Percentiles rank a stretch among this genome's conserved stretches.
These are phyloP conservation scores for Piromyces finnis DNA, from an alignment of 192 early-diverging fungal genomes.

Conservation along the genomic window DNA sequence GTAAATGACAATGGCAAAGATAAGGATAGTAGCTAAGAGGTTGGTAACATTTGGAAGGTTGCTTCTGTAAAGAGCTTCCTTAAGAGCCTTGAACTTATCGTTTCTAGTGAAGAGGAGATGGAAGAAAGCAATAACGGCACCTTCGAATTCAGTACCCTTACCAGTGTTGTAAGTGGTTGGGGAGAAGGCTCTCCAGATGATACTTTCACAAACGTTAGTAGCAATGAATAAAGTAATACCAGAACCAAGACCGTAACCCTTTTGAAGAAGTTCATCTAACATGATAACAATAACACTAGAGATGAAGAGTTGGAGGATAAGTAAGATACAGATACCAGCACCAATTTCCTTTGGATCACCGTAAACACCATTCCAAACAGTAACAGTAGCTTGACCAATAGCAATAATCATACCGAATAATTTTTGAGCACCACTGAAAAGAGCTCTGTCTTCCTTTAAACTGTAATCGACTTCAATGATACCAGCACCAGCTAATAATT, in stretches of 20 bases:
- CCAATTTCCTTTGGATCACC: conserved; percentile 92
- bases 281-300: conserved; percentile 95
- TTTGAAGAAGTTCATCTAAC: conserved; percentile 97
- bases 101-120: conserved; percentile 84
- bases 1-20: conserved; percentile 82
- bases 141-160: conserved; percentile 96
- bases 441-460: conserved; percentile 92
- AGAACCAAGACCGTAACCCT: conserved; percentile 98
- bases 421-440: conserved; percentile 99
- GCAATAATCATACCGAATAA: conserved; percentile 78
- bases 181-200: conserved; percentile 96
- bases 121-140: conserved; percentile 88
- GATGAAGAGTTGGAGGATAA: conserved; percentile 93
- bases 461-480: conserved; percentile 98
- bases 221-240: conserved; percentile 99
- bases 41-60: conserved; percentile 77
- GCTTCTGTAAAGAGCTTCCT: conserved; percentile 89
- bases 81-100: conserved; percentile 92
- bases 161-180: conserved; percentile 97
- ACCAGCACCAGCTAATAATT: conserved; percentile 93
- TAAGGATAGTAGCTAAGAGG: conserved; percentile 70
- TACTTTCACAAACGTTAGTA: conserved; percentile 99
- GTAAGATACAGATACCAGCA: conserved; percentile 83
- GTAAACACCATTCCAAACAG: conserved; percentile 96
- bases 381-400: conserved; percentile 93